Evolutionary conservation across 1,139 yeast species (phyloP).

Genomic region (Geotrichum restrictum): DNA sequence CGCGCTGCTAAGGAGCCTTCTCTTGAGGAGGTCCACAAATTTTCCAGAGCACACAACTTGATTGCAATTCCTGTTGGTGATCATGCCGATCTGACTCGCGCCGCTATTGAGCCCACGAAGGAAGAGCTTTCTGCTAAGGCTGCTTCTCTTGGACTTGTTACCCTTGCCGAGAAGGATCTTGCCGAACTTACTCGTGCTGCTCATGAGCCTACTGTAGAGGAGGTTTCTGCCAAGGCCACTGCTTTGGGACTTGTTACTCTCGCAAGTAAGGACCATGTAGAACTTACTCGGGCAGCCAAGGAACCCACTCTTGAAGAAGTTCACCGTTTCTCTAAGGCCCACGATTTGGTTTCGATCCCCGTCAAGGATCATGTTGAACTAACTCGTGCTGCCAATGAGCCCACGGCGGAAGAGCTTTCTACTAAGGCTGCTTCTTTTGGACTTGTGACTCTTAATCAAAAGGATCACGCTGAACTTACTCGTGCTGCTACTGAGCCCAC

Average conservation of each 20-base stretch:
- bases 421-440: constrained; percentile 39
- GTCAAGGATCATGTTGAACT: constrained; percentile 32
- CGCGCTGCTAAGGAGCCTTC: constrained; percentile 26
- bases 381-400: constrained; percentile 25
- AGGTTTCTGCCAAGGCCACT: constrained; percentile 24
- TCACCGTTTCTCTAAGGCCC: constrained; percentile 21
- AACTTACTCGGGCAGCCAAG: too few species aligned
- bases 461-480: constrained; percentile 28
- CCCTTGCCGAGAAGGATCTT: constrained; percentile 29
- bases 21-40: constrained; percentile 23
- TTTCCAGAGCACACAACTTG: constrained; percentile 36
- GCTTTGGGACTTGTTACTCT: constrained; percentile 36
- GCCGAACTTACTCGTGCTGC: constrained; percentile 28
- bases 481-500: constrained; percentile 26
- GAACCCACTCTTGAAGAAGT: constrained; percentile 27
- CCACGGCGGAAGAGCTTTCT: constrained; percentile 34
- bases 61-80: constrained; percentile 43
- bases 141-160: constrained; percentile 25
- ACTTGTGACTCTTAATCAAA: too few species aligned
- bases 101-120: constrained; percentile 18
- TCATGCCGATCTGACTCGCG: constrained; percentile 22
- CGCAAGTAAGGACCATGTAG: constrained; percentile 22
- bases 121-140: constrained; percentile 24
- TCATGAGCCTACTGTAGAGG: constrained; percentile 25
- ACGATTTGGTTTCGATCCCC: constrained; percentile 43